Evolutionary conservation across 2,329 filamentous ascomycete species (phyloP), one percentile per base, ranked within the genome.

Genomic region (Sporothrix dimorphospora): DNA sequence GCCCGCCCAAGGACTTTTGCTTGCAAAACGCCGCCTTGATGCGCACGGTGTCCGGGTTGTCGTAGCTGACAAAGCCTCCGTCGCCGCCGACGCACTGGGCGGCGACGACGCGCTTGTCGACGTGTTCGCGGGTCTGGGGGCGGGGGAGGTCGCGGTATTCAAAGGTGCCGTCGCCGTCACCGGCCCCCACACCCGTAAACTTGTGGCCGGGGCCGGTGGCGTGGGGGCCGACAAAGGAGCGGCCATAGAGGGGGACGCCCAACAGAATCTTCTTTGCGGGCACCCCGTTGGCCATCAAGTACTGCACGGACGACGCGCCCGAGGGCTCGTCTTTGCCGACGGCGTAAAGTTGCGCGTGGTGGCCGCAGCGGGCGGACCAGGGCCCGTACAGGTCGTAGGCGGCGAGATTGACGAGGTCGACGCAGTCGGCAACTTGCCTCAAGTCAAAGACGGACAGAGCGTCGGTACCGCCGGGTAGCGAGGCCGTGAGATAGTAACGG

Each of bases 381-480:
- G 88, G 84, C 1, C 92, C 92, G 34, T 87, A 89, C 78, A 94
- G 92, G 80, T 96, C 92, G 80, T 94, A 96, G 1, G 92, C 88
- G 87, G 92, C 93, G 47, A 96, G 82, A 79, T 95, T 95, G 79
- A 96, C 82, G 74, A 90, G 86, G 80, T 95, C 92, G 47, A 96
- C 84, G 76, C 92, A 90, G 61, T 87, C 82, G 67, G 90, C 86
- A 12, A 90, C 88, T 72, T 84, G 82, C 27, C 80, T 82, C 12
- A 95, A 82, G 78, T 94, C 88, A 78, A 95, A 92, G 77, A 91
- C 85, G 76, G 89, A 87, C 71, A 96, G 82, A 0, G 90, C 85
- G 81, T 88, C 87, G 78, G 88, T 85, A 53, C 85, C 88, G 12
- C 90, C 91, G 3, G 93, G 92, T 5, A 96, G 85, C 45, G 91